Evolutionary conservation across 2,329 filamentous ascomycete genomes (phyloP), one percentile per base, ranked within the genome.

Genomic region (Calonectria pseudoturangicola): DNA sequence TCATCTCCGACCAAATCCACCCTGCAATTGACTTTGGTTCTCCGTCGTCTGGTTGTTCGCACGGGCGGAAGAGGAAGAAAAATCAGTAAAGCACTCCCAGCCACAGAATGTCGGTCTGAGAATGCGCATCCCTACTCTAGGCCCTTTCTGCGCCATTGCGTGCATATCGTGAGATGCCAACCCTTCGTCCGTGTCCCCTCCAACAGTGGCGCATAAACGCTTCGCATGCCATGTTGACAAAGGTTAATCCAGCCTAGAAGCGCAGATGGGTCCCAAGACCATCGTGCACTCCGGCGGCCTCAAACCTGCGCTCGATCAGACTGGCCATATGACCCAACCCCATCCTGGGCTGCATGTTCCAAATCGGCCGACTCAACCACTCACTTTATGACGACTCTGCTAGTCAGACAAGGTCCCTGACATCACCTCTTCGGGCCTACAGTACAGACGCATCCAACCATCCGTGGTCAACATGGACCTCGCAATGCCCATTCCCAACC

Each of bases 271-370:
- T 66, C 71, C 68, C 68, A 48, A 58, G 47, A 28, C 50, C 66
- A 64, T 74, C 28, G 71, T 74, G 56, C 64, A 76, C 56, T 48
- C 68, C 64, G 62, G 62, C 69, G 72, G 67, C 70, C 72, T 79
- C 75, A 79, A 79, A 76, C 65, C 68, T 79, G 76, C 78, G 78
- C 78, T 79, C 65, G 64, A 78, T 79, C 74, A 79, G 70, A 77
- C 75, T 79, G 76, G 75, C 78, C 74, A 68, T 66, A 73, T 69
- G 62, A 72, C 70, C 62, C 68, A 72, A 68, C 62, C 33, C 68
- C 66, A 72, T 71, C 72, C 73, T 47, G 72, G 66, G 62, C 60
- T 74, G 68, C 62, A 69, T 69, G 68, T 66, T 75, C 69, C 74
- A 75, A 77, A 76, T 73, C 73, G 75, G 72, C 71, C 73, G 74